Conservation (phyloP, 257 asterid species). For the Petunia axillaris region DNA sequence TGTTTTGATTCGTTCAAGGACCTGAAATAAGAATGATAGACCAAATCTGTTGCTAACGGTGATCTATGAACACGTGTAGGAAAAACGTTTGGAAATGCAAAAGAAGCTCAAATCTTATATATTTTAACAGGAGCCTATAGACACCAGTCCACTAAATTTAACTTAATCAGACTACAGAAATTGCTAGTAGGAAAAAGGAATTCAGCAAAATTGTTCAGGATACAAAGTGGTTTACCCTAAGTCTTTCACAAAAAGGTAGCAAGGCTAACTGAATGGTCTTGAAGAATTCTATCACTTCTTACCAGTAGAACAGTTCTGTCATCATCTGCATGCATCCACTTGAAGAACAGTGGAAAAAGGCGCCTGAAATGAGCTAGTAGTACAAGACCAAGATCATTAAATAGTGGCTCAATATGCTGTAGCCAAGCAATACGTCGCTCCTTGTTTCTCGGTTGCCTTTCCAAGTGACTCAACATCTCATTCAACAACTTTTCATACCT, state of each 20-base stretch:
- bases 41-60: not conserved
- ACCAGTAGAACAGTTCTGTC: slow-evolving; percentile 87
- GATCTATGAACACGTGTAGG: not conserved
- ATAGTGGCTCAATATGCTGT: slow-evolving; percentile 67
- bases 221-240: not conserved
- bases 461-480: slow-evolving; percentile 90
- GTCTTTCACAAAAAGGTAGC: slow-evolving; percentile 1
- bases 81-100: not conserved
- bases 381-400: slow-evolving; percentile 66
- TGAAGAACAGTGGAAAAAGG: slow-evolving; percentile 84
- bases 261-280: slow-evolving; percentile 4
- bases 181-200: not conserved
- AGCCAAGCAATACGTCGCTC: slow-evolving; percentile 85
- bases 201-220: slow-evolving; percentile 12
- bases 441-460: slow-evolving; percentile 90
- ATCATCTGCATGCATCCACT: slow-evolving; percentile 94
- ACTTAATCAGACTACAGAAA: slow-evolving; percentile 3
- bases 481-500: slow-evolving; percentile 85
- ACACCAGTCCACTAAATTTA: not conserved
- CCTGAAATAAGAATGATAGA: slow-evolving; percentile 52
- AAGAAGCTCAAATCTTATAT: not conserved
- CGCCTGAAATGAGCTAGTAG: slow-evolving; percentile 82
- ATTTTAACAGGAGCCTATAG: not conserved
- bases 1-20: slow-evolving; percentile 64
- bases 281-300: slow-evolving; percentile 34